Evolutionary conservation across 2,329 filamentous ascomycete species (phyloP), one percentile per base, ranked within the genome.

Genomic region (Epichloe baconii): DNA sequence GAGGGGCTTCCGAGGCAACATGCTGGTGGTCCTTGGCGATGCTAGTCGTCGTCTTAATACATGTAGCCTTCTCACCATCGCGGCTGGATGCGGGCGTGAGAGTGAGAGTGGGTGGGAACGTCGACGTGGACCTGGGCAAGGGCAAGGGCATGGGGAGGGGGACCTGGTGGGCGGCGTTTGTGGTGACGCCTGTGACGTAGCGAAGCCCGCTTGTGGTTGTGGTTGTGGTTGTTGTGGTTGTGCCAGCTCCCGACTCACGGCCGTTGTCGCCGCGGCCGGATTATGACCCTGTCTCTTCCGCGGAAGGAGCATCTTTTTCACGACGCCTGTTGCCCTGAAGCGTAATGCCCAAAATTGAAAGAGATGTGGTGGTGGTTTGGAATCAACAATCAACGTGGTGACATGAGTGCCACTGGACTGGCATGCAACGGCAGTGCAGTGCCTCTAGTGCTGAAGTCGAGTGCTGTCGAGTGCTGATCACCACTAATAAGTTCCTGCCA

Each of bases 231-330:
- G 17, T 23, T 23, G 23, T 23, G 44, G 7, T 11, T 15, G 34
- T 14, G 43, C 50, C 44, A 50, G 46, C 41, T 56, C 50, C 31
- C 46, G 55, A 46, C 57, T 56, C 47, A 54, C 4, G 41, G 55
- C 57, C 40, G 54, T 56, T 15, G 51, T 55, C 34, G 54, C 55
- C 54, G 59, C 55, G 43, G 57, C 56, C 49, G 61, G 56, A 48
- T 64, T 64, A 47, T 60, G 60, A 44, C 65, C 61, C 53, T 58
- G 60, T 57, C 61, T 60, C 57, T 68, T 68, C 52, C 65, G 65
- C 45, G 63, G 59, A 55, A 60, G 58, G 56, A 60, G 53, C 66
- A 68, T 68, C 49, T 55, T 44, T 3, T 55, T 51, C 49, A 17
- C 19, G 36, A 11, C n/a, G 2, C 36, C n/a, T 34, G 19, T 41